phyloP scores from a whole-genome alignment of 768 basidiomycete genomes.

The Megacollybia marginata region DNA sequence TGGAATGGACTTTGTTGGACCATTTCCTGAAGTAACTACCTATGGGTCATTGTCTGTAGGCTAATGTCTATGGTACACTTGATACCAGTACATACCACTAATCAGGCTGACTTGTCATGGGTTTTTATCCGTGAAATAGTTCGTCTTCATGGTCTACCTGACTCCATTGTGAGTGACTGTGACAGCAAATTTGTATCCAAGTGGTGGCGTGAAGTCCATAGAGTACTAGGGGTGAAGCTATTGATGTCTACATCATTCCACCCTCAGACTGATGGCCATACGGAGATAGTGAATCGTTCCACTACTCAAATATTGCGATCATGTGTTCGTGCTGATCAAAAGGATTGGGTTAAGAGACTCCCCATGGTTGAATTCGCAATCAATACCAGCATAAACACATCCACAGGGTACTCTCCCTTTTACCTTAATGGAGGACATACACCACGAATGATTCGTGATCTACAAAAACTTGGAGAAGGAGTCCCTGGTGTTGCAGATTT shows the following conservation, averaged over 20 bases:
- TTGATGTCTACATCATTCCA: constrained; percentile 11
- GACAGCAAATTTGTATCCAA: constrained; percentile 8
- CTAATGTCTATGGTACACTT: constrained; percentile 8
- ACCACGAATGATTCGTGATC: background rate
- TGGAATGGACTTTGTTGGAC: constrained; percentile 15
- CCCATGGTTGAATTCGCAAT: constrained; percentile 8
- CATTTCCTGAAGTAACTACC: constrained; percentile 2
- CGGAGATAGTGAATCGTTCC: constrained; percentile 9
- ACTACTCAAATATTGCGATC: constrained; percentile 3
- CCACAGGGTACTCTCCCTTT: constrained; percentile 8
- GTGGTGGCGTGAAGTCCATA: constrained; percentile 12
- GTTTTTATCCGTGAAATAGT: constrained; percentile 8
- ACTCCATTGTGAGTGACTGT: constrained; percentile 15
- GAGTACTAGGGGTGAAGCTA: constrained; percentile 7
- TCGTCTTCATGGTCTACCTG: constrained; percentile 12
- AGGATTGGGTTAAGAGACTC: constrained; percentile 6
- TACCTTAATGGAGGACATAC: constrained; percentile 2
- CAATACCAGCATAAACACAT: constrained; percentile 2
- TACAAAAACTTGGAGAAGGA: background rate
- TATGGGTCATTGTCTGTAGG: constrained; percentile 12
- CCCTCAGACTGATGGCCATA: constrained; percentile 19
- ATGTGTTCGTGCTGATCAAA: constrained; percentile 4
- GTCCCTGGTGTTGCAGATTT: constrained; percentile 3
- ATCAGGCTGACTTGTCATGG: constrained; percentile 11
- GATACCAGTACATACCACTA: constrained; percentile 6